These are phyloP conservation scores for Adansonia rubrostipa DNA, from an alignment of 441 rosid genomes.

Conservation along the genomic window DNA sequence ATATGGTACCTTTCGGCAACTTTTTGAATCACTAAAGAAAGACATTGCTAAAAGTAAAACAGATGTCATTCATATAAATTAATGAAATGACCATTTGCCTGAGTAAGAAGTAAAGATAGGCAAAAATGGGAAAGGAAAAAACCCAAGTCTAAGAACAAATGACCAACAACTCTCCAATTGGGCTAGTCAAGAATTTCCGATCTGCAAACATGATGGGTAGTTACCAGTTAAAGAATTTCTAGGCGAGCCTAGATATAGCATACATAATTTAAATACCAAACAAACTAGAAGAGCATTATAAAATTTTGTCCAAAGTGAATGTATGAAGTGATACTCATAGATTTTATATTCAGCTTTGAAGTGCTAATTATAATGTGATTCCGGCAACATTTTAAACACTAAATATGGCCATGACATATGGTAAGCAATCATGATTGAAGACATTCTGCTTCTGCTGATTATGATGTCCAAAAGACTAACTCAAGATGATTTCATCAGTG, in stretches of 20 bases:
- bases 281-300: slow-evolving; percentile 5
- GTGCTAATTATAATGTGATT: slow-evolving; percentile 8
- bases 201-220: neutral
- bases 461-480: neutral
- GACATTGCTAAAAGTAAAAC: neutral
- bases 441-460: neutral
- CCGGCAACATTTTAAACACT: neutral
- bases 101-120: neutral
- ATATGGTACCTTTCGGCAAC: neutral
- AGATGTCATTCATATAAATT: neutral
- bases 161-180: neutral
- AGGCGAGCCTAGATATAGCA: neutral
- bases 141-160: neutral
- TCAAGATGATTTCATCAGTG: neutral
- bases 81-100: neutral
- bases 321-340: too few relatives aligned
- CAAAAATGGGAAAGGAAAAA: neutral
- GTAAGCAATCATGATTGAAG: neutral
- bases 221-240: neutral
- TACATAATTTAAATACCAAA: neutral
- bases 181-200: neutral
- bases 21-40: slow-evolving; percentile 5
- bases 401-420: neutral
- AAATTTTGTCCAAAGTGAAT: neutral
- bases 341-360: neutral